phyloP scores from a whole-genome alignment of 164 flowering plant genomes.

The Umbellularia californica region DNA sequence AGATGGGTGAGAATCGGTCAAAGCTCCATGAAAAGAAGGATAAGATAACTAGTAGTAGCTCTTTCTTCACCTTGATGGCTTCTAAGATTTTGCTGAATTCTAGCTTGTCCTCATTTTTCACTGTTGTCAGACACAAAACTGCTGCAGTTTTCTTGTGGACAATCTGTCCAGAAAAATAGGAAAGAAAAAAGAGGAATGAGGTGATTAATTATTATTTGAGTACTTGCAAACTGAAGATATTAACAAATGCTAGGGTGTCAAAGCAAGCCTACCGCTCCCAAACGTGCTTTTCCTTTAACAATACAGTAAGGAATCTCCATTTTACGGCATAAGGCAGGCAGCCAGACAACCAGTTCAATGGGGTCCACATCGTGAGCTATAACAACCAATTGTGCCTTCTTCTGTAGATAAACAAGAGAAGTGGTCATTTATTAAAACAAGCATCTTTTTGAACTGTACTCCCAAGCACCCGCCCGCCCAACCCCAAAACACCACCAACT shows the following conservation, averaged over 20 bases:
- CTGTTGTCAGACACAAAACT: conserved; percentile 66
- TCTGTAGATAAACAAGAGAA: conserved; percentile 27
- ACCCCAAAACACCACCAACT: too few species aligned
- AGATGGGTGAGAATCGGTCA: too few species aligned
- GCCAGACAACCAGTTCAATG: conserved; percentile 82
- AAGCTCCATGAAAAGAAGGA: too few species aligned
- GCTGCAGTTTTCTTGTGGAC: conserved; percentile 44
- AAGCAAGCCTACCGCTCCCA: conserved; percentile 51
- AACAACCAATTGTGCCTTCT: conserved; percentile 79
- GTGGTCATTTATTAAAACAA: not conserved
- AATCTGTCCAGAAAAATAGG: conserved; percentile 5
- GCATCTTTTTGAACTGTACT: not conserved
- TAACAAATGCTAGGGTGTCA: not conserved
- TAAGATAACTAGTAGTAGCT: too few species aligned
- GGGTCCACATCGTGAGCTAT: conserved; percentile 90
- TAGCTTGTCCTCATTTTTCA: conserved; percentile 81
- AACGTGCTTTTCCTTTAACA: conserved; percentile 75
- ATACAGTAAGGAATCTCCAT: conserved; percentile 83
- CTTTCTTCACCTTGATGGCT: conserved; percentile 59
- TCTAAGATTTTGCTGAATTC: conserved; percentile 79
- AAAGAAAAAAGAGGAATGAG: not conserved
- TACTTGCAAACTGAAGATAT: not conserved
- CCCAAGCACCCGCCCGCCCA: too few species aligned
- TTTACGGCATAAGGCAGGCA: conserved; percentile 78
- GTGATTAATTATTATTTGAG: not conserved